A percentile compares a stretch with the other conserved stretches of the same genome.
Conservation (phyloP, 306 rosid genomes). For the Astragalus membranaceus region DNA sequence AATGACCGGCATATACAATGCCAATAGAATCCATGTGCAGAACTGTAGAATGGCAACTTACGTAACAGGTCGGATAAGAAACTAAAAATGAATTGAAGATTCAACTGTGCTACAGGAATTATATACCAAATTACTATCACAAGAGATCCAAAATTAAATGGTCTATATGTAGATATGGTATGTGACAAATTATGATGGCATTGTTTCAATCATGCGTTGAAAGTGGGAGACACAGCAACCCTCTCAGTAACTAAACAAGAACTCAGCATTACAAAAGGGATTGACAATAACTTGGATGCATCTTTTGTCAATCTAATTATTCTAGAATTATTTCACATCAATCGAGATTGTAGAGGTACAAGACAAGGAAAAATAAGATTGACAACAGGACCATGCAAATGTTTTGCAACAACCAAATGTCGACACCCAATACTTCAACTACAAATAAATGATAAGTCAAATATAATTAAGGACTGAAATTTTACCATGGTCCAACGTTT, state of each 20-base stretch:
- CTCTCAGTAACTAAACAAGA: too few species aligned
- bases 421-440: neutral
- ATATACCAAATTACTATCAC: neutral
- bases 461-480: slow-evolving; percentile 21
- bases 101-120: neutral
- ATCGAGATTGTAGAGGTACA: slow-evolving; percentile 1
- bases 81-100: neutral
- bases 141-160: neutral
- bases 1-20: neutral
- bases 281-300: neutral
- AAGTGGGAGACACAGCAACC: too few species aligned
- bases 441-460: neutral
- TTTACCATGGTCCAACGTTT: slow-evolving; percentile 88
- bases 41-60: neutral
- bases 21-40: neutral
- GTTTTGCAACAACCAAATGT: neutral
- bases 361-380: neutral
- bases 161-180: neutral
- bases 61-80: neutral
- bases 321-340: neutral
- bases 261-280: neutral
- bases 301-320: neutral
- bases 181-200: too few species aligned
- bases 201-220: too few species aligned
- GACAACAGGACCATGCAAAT: neutral